Base-by-base conservation (phyloP, 106 monocot species). In the Apostasia shenzhenica region DNA sequence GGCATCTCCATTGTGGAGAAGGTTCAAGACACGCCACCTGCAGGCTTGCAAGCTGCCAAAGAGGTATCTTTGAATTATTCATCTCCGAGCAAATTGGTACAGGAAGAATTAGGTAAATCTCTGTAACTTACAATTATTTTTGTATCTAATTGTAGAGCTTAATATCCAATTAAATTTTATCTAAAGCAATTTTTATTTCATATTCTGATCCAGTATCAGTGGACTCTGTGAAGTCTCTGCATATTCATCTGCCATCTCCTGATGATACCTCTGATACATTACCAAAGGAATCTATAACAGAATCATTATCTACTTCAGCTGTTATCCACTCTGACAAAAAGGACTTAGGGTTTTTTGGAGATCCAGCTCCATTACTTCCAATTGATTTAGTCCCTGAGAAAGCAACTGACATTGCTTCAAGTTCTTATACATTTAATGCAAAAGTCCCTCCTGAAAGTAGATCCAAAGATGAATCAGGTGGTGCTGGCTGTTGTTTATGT, bases 91-190 rank as follows among this genome's bases (percentile, higher is more conserved):
- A 63, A 69, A 59, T 48, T 45, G 5, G 69, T 72, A 48, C 59
- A 72, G 65, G 81, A 75, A 71, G 26, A 75, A 48, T 47, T 54
- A 54, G 74, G 74, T 72, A 69, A 75, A 54, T 55, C 26, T 65
- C 65, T 4, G 8, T 26, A 26, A 48, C 47, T 26, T 14, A 65
- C 1, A 14, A 48, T 8, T 65, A 3, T 48, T 63, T 65, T 3
- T 65, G 13, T 65, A 48, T 65, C 14, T 14, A 65, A 65, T 26
- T 59, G 59, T 59, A 8, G 59, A 48, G 11, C 6, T 14, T 7
- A 65, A 14, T 65, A 12, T 65, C 0, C 1, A 37, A 26, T 43
- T 1, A 14, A 65, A 48, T 48, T 6, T 6, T 48, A 5, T 48
- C 48, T 8, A 47, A 43, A 14, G 50, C 37, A 48, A 48, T 48